phyloP scores from a whole-genome alignment of 2,329 filamentous ascomycete genomes.

The Orbilia oligospora region DNA sequence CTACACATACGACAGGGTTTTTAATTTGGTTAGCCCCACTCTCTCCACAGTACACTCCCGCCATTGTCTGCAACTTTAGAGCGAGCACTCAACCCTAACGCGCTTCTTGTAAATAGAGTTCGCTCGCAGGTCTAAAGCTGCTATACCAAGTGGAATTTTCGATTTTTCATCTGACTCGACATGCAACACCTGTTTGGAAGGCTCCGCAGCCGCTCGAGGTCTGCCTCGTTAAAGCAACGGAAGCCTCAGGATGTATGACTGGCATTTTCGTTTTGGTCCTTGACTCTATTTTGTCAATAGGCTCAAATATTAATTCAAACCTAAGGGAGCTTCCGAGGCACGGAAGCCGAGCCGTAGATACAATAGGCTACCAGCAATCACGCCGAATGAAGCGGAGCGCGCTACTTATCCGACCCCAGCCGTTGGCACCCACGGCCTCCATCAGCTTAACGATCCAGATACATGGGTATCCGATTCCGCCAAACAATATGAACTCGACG shows the following conservation, averaged over 20 bases:
- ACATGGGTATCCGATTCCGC: neutral
- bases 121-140: no score
- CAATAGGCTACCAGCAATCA: neutral
- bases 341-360: neutral
- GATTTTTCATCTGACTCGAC: no score
- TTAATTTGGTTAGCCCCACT: no score
- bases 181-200: constrained; percentile 14
- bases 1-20: no score
- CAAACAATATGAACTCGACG: constrained; percentile 6
- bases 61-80: no score
- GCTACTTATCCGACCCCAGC: neutral
- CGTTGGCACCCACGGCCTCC: neutral
- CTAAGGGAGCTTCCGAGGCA: constrained; percentile 2
- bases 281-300: neutral
- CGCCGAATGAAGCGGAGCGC: neutral
- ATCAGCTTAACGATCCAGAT: constrained; percentile 26
- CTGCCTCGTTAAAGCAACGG: constrained; percentile 1
- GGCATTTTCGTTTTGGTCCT: neutral
- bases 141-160: no score
- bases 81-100: no score
- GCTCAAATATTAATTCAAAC: neutral
- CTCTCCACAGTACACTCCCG: no score
- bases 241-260: constrained; percentile 20
- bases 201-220: constrained; percentile 24
- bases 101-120: no score